phyloP scores from a whole-genome alignment of 2,329 filamentous ascomycete species.

The Coniochaeta sp. region DNA sequence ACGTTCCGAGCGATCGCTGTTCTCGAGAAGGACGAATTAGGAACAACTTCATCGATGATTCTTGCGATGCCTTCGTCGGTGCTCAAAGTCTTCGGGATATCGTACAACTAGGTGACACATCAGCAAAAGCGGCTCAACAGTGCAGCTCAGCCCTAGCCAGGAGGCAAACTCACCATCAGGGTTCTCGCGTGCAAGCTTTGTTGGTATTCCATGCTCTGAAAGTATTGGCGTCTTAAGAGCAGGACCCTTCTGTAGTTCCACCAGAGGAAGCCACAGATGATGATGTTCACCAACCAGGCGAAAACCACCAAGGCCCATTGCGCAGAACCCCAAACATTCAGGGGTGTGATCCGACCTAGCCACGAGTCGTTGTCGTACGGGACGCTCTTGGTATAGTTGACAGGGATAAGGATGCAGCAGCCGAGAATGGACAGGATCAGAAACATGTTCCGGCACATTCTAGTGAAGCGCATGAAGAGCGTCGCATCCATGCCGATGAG shows the following conservation, averaged over 20 bases:
- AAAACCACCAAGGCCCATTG: constrained; percentile 55
- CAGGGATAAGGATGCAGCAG: constrained; percentile 70
- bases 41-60: constrained; percentile 73
- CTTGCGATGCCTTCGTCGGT: constrained; percentile 83
- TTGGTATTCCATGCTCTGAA: constrained; percentile 82
- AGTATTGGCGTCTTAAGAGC: constrained; percentile 66
- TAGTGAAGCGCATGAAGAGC: constrained; percentile 78
- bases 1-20: constrained; percentile 86
- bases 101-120: constrained; percentile 55
- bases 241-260: constrained; percentile 75
- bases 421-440: constrained; percentile 63
- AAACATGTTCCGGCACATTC: constrained; percentile 93
- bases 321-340: constrained; percentile 40
- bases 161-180: constrained; percentile 44
- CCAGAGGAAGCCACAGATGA: constrained; percentile 78
- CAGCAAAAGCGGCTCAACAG: neutral
- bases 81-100: constrained; percentile 69
- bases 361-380: constrained; percentile 27
- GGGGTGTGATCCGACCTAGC: constrained; percentile 54
- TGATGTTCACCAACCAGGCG: constrained; percentile 61
- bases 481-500: constrained; percentile 86
- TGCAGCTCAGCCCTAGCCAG: neutral
- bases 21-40: constrained; percentile 69
- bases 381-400: constrained; percentile 56
- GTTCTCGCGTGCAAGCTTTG: constrained; percentile 72